Evolutionary conservation across 2,329 filamentous ascomycete genomes (phyloP).

Genomic region (Coniochaeta pulveracea): DNA sequence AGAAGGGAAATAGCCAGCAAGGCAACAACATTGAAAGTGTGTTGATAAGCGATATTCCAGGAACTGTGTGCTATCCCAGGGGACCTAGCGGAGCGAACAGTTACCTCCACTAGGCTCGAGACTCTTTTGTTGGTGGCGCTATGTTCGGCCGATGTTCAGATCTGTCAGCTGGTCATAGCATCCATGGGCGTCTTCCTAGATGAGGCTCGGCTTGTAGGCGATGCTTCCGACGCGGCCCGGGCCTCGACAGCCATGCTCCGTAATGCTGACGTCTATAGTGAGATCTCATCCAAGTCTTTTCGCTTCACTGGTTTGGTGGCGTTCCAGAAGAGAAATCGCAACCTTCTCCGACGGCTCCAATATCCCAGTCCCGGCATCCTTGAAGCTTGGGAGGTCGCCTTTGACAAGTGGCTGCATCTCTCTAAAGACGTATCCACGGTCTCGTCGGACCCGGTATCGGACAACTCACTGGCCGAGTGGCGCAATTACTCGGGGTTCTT

Average conservation of each 20-base stretch:
- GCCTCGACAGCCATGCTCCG: constrained; percentile 40
- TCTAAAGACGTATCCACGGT: constrained; percentile 51
- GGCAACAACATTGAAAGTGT: not conserved
- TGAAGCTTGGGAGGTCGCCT: constrained; percentile 54
- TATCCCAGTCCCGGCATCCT: constrained; percentile 56
- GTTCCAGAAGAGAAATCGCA: constrained; percentile 55
- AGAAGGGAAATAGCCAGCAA: too few relatives aligned
- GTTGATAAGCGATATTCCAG: constrained; percentile 19
- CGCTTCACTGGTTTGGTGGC: constrained; percentile 58
- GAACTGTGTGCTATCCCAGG: constrained; percentile 41
- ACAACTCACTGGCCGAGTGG: constrained; percentile 50
- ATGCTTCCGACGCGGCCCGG: constrained; percentile 36
- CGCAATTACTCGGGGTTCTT: constrained; percentile 59
- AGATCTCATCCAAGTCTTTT: constrained; percentile 52
- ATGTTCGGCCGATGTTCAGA: constrained; percentile 54
- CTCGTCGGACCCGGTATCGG: constrained; percentile 37
- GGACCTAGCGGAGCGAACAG: constrained; percentile 42
- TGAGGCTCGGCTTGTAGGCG: constrained; percentile 44
- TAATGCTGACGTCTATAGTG: constrained; percentile 48
- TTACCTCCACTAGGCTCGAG: constrained; percentile 44
- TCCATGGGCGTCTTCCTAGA: constrained; percentile 53
- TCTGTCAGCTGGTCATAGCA: constrained; percentile 51
- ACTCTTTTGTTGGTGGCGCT: constrained; percentile 51
- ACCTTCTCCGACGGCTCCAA: constrained; percentile 46
- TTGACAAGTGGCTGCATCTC: constrained; percentile 52